phyloP scores from a whole-genome alignment of 2,329 filamentous ascomycete genomes.

The Ascocoryne sarcoides region DNA sequence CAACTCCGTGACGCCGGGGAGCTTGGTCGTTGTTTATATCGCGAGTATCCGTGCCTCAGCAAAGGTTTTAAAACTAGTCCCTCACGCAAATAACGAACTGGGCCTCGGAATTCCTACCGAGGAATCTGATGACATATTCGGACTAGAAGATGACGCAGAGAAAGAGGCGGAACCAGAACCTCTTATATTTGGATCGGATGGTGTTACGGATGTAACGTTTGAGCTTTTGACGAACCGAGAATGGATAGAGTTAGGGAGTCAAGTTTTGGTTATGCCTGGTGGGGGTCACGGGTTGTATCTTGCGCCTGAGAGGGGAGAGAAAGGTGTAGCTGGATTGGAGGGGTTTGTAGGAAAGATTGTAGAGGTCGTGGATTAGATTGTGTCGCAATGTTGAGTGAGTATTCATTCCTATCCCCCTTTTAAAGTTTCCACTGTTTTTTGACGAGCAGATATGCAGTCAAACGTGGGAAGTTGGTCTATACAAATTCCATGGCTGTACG shows the following conservation, averaged over 20 bases:
- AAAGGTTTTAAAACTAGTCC: constrained; percentile 50
- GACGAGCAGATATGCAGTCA: no score
- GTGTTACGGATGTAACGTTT: constrained; percentile 47
- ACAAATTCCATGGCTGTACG: no score
- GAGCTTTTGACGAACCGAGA: constrained; percentile 62
- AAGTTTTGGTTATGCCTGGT: constrained; percentile 63
- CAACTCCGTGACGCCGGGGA: constrained; percentile 55
- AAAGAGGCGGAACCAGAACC: constrained; percentile 22
- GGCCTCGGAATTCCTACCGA: neutral
- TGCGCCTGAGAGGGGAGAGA: constrained; percentile 44
- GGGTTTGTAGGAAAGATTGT: constrained; percentile 63
- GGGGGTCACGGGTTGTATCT: constrained; percentile 51
- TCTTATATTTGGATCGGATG: constrained; percentile 32
- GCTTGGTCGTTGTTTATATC: constrained; percentile 72
- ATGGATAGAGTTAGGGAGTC: constrained; percentile 64
- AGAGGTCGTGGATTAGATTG: constrained; percentile 45
- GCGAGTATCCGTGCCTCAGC: constrained; percentile 80
- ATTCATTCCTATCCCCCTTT: no score
- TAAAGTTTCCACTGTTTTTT: no score
- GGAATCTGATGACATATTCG: constrained; percentile 44
- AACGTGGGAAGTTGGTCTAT: no score
- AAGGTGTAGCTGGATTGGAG: constrained; percentile 53
- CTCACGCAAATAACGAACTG: constrained; percentile 21
- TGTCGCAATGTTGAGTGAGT: no score
- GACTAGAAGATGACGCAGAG: constrained; percentile 40